A percentile compares a stretch with the other conserved stretches of the same genome.
Conservation (phyloP, 495 filamentous ascomycete genomes). For the Hapsidospora chrysogenum region DNA sequence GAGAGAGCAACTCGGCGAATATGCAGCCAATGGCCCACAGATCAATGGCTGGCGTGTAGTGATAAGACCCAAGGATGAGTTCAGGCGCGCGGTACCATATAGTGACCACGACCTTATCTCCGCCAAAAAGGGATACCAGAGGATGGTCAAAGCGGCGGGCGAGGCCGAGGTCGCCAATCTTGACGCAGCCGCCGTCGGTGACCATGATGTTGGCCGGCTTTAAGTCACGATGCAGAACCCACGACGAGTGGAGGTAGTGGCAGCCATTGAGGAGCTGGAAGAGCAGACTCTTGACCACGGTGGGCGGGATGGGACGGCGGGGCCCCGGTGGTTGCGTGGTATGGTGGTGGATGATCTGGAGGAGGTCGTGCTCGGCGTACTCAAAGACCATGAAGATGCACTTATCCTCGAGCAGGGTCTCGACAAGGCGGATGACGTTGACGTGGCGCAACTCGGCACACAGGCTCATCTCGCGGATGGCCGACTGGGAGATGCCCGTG, state of each 20-base stretch:
- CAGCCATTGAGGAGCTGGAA: constrained; percentile 90
- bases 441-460: constrained; percentile 82
- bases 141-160: constrained; percentile 91
- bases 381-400: constrained; percentile 99
- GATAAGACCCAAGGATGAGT: constrained; percentile 71
- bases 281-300: constrained; percentile 78
- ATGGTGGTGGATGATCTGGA: constrained; percentile 98
- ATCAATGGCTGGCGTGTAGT: constrained; percentile 94
- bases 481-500: constrained; percentile 93
- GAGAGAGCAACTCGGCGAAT: constrained; percentile 80
- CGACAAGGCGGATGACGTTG: constrained; percentile 81
- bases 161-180: constrained; percentile 85
- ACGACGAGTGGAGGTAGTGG: constrained; percentile 89
- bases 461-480: constrained; percentile 95
- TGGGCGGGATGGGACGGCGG: constrained; percentile 71
- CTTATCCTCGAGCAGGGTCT: constrained; percentile 97
- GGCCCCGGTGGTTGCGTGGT: constrained; percentile 71
- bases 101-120: constrained; percentile 97
- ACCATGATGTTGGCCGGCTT: constrained; percentile 99
- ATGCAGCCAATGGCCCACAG: constrained; percentile 98
- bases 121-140: constrained; percentile 72
- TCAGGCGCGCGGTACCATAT: constrained; percentile 99
- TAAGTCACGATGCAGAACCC: constrained; percentile 92
- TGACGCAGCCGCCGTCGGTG: constrained; percentile 72
- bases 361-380: constrained; percentile 90